Evolutionary conservation across 805 yeast genomes (phyloP).

Genomic region (Danielozyma ontarioensis): DNA sequence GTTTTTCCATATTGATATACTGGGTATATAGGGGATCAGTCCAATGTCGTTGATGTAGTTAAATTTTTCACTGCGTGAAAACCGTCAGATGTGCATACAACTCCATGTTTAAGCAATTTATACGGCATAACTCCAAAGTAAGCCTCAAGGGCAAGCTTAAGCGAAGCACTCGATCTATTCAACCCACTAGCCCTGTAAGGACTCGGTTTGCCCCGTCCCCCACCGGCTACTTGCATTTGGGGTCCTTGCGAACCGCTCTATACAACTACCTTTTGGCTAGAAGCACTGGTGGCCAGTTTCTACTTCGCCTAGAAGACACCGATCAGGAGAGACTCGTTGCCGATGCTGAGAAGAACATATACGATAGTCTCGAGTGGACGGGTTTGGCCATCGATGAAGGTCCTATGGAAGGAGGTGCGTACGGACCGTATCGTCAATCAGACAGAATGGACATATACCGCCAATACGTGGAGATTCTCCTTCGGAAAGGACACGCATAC

Average conservation of each 20-base stretch:
- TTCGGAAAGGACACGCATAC: constrained; percentile 72
- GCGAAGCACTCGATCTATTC: constrained; percentile 17
- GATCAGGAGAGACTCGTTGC: constrained; percentile 73
- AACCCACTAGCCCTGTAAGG: constrained; percentile 56
- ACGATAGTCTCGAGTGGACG: constrained; percentile 73
- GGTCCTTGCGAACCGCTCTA: constrained; percentile 88
- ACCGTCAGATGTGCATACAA: constrained; percentile 1
- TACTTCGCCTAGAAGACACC: constrained; percentile 87
- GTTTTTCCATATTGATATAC: constrained; percentile 1
- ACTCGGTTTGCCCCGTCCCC: constrained; percentile 98
- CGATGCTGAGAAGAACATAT: constrained; percentile 81
- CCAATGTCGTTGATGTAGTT: no score
- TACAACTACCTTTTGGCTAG: constrained; percentile 82
- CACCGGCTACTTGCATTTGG: constrained; percentile 90
- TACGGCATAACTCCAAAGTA: constrained; percentile 1
- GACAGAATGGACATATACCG: constrained; percentile 66
- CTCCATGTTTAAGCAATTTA: constrained; percentile 1
- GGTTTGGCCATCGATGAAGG: constrained; percentile 79
- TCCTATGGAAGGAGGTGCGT: constrained; percentile 52
- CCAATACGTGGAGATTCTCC: constrained; percentile 50
- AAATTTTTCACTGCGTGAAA: constrained; percentile 1
- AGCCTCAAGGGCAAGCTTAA: neutral
- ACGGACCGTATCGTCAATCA: constrained; percentile 82
- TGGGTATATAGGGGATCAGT: no score
- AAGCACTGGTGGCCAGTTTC: constrained; percentile 72